Evolutionary conservation across 2,329 filamentous ascomycete genomes (phyloP).

Genomic region (Aureobasidium sp.): DNA sequence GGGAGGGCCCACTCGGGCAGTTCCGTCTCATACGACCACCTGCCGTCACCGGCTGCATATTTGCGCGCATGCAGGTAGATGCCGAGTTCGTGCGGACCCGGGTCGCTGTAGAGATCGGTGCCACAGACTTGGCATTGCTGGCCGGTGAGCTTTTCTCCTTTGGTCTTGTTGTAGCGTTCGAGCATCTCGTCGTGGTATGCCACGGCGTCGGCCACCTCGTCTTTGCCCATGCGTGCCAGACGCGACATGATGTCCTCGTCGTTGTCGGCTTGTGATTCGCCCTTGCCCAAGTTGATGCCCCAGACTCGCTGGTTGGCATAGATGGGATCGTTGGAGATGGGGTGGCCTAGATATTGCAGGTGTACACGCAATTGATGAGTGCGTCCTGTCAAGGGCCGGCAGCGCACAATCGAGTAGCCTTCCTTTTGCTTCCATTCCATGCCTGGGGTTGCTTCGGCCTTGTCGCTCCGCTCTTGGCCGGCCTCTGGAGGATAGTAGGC

Average conservation of each 20-base stretch:
- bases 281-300: slow-evolving; percentile 66
- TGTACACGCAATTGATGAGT: slow-evolving; percentile 96
- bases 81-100: slow-evolving; percentile 79
- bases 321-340: slow-evolving; percentile 95
- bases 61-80: slow-evolving; percentile 89
- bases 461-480: slow-evolving; percentile 22
- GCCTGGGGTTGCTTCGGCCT: slow-evolving; percentile 22
- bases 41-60: slow-evolving; percentile 76
- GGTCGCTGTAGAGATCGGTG: slow-evolving; percentile 88
- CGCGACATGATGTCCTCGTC: slow-evolving; percentile 87
- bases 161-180: slow-evolving; percentile 78
- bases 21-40: slow-evolving; percentile 80
- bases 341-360: slow-evolving; percentile 86
- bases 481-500: slow-evolving; percentile 72
- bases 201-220: slow-evolving; percentile 81
- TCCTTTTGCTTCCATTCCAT: slow-evolving; percentile 49
- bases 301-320: slow-evolving; percentile 94
- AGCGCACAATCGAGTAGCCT: slow-evolving; percentile 92
- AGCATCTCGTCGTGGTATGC: slow-evolving; percentile 94
- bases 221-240: slow-evolving; percentile 85
- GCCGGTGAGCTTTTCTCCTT: slow-evolving; percentile 90
- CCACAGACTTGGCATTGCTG: slow-evolving; percentile 72
- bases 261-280: slow-evolving; percentile 60
- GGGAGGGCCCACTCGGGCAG: slow-evolving; percentile 84
- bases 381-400: slow-evolving; percentile 83